Conservation (phyloP, 2,329 filamentous ascomycete species). For the Capronia coronata region DNA sequence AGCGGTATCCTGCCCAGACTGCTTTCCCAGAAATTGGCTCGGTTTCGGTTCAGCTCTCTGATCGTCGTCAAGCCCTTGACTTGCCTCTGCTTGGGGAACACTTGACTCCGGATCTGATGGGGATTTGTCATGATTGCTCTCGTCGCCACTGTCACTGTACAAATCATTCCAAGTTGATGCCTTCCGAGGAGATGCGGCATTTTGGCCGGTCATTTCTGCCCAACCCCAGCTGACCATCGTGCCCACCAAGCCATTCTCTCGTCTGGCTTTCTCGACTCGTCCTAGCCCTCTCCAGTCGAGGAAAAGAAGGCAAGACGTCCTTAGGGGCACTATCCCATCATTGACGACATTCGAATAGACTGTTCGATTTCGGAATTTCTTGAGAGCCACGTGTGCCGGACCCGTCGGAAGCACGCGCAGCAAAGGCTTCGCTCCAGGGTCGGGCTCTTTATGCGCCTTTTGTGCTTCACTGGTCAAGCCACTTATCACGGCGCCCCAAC, state of each 20-base stretch:
- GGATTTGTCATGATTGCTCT: slow-evolving; percentile 18
- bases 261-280: slow-evolving; percentile 84
- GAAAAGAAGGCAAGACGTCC: slow-evolving; percentile 93
- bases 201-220: slow-evolving; percentile 75
- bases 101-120: slow-evolving; percentile 23
- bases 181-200: slow-evolving; percentile 50
- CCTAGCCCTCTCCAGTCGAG: slow-evolving; percentile 93
- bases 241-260: slow-evolving; percentile 86
- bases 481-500: slow-evolving; percentile 73
- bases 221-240: slow-evolving; percentile 91
- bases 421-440: slow-evolving; percentile 70
- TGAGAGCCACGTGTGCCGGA: slow-evolving; percentile 76
- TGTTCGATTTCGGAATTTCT: slow-evolving; percentile 67
- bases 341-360: slow-evolving; percentile 85
- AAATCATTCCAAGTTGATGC: slow-evolving; percentile 29
- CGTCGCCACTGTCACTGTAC: slow-evolving; percentile 28
- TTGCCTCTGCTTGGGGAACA: slow-evolving; percentile 26
- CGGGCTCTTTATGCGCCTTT: slow-evolving; percentile 63
- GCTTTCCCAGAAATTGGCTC: slow-evolving; percentile 9
- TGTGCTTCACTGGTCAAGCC: slow-evolving; percentile 45
- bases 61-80: slow-evolving; percentile 24
- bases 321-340: slow-evolving; percentile 84
- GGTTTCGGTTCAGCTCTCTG: slow-evolving; percentile 10
- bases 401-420: slow-evolving; percentile 71
- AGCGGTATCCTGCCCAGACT: background rate